Evolutionary conservation across 1,284 basidiomycete species (phyloP), one percentile per base, ranked within the genome.

Genomic region (Cutaneotrichosporon mucoides): DNA sequence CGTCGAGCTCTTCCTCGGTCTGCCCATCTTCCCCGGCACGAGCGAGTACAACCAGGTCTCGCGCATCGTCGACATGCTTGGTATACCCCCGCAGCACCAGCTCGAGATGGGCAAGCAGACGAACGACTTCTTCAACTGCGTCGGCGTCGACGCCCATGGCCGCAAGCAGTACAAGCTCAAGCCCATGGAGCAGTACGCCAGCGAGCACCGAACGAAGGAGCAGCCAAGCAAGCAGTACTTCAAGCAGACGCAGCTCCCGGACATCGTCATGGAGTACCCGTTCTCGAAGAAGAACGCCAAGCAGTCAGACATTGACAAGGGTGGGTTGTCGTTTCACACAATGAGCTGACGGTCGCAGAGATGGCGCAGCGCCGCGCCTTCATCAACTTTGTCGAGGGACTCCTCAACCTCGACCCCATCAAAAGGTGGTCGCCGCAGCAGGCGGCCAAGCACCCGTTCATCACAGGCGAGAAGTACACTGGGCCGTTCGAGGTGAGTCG

Each of bases 191-290:
- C 93, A 98, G 77, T 99, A 98, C 75, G 90, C 91, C 6, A 84
- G 88, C 50, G 95, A 99, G 77, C 93, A 96, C 78, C 90, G 90
- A 63, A 89, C 89, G 8, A 89, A 93, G 67, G 95, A 99, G 76
- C 93, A 96, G 75, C 93, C 94, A 0, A 93, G 92, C 68, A 98
- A 99, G 77, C 93, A 97, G 77, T 99, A 99, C 78, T 99, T 99
- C 83, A 92, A 93, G 76, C 92, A 93, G 45, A 92, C 86, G 13
- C 89, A 91, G 16, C 79, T 99, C 51, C 92, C 90, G 5, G 95
- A 99, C 62, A 96, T 99, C 71, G 89, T 99, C 77, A 92, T 92
- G 76, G 90, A 89, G 58, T 94, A 96, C 57, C 92, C 94, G 16
- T 87, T 95, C 83, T 87, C 91, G 16, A 80, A 83, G 57, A 84